Conservation (phyloP, 306 rosid genomes). For the Carpinus viminea region DNA sequence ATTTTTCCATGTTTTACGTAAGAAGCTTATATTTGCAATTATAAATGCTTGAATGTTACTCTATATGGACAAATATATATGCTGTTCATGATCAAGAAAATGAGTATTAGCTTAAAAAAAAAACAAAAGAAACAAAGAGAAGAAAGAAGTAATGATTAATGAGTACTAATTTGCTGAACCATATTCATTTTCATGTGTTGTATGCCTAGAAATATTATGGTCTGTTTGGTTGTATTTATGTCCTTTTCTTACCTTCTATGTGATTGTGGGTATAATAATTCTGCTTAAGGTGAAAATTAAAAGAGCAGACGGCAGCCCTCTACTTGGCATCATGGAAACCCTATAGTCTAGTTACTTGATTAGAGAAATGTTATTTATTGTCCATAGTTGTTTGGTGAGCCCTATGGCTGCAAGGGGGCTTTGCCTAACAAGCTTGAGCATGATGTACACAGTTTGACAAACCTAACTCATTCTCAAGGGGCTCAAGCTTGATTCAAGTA, state of each 20-base stretch:
- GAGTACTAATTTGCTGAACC: background rate
- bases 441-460: background rate
- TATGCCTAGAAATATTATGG: background rate
- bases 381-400: background rate
- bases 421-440: background rate
- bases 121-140: too few relatives aligned
- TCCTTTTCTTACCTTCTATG: background rate
- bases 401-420: background rate
- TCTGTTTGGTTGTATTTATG: background rate
- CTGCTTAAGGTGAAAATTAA: background rate
- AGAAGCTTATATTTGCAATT: conserved; percentile 29
- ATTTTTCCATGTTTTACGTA: conserved; percentile 94
- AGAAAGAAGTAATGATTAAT: background rate
- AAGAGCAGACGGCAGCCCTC: background rate
- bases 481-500: background rate
- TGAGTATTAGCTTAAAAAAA: background rate
- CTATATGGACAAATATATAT: background rate
- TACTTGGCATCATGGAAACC: too few relatives aligned
- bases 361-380: background rate
- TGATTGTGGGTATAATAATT: background rate
- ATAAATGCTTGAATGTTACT: background rate
- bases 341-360: background rate
- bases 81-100: background rate
- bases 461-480: background rate
- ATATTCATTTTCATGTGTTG: background rate